These are phyloP conservation scores for Clavariopsis aquatica DNA, from an alignment of 495 filamentous ascomycete species.

Conservation along the genomic window DNA sequence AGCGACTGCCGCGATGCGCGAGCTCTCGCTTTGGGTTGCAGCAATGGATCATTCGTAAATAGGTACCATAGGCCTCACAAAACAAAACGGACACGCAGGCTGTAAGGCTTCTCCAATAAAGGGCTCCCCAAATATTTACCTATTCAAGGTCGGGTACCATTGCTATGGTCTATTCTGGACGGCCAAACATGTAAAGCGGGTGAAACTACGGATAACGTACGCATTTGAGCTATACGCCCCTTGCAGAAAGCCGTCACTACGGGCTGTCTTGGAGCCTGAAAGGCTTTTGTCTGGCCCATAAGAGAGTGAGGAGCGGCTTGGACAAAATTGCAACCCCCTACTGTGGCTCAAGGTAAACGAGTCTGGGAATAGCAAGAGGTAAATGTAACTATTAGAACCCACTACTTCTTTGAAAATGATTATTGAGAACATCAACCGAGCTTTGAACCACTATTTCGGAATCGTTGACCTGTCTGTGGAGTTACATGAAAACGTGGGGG, in stretches of 20 bases:
- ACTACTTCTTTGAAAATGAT: not conserved
- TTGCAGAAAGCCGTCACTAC: not conserved
- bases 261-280: not conserved
- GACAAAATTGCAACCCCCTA: not conserved
- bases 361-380: not conserved
- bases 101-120: not conserved
- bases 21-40: not conserved
- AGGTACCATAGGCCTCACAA: not conserved
- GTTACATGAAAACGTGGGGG: constrained; percentile 17
- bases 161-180: not conserved
- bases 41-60: not conserved
- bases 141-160: not conserved
- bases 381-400: not conserved
- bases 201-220: not conserved
- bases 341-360: not conserved
- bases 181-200: not conserved
- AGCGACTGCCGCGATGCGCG: not conserved
- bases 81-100: not conserved
- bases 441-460: not conserved
- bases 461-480: not conserved
- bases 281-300: not conserved
- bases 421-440: not conserved
- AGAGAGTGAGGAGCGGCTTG: not conserved
- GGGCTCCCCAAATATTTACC: not conserved
- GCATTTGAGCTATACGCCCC: not conserved